Evolutionary conservation across 2,329 filamentous ascomycete genomes (phyloP).

Genomic region (Penicillium sp.): DNA sequence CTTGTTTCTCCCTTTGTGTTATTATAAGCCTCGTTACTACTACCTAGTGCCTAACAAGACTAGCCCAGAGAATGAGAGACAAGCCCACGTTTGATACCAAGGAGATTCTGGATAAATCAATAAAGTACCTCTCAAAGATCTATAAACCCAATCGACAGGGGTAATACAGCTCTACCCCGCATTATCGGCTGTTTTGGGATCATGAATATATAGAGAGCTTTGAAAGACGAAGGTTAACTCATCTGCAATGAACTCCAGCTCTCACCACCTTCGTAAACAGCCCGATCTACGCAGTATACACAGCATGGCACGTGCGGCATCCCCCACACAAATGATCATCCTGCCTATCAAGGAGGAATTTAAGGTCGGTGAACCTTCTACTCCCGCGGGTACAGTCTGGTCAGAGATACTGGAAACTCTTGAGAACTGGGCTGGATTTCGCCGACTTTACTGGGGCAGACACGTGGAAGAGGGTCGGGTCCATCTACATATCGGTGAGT

Average conservation of each 20-base stretch:
- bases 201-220: not conserved
- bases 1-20: too few species aligned
- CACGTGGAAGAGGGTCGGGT: constrained; percentile 34
- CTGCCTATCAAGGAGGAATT: constrained; percentile 46
- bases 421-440: constrained; percentile 26
- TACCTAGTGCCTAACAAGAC: too few species aligned
- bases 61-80: too few species aligned
- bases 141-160: not conserved
- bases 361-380: constrained; percentile 61
- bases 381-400: constrained; percentile 26
- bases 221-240: not conserved
- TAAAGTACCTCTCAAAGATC: not conserved
- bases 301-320: constrained; percentile 18
- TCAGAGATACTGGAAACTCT: constrained; percentile 20
- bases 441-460: constrained; percentile 34
- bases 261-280: not conserved
- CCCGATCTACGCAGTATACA: too few species aligned
- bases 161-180: constrained; percentile 18
- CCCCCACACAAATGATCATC: constrained; percentile 26
- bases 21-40: too few species aligned
- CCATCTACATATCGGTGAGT: constrained; percentile 35
- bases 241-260: too few species aligned
- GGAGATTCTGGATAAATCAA: not conserved
- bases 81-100: too few species aligned
- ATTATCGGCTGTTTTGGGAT: constrained; percentile 4